Percentiles rank a stretch among this genome's conserved stretches.
phyloP scores from a whole-genome alignment of 257 asterid species.

The Solanum pinnatisectum region DNA sequence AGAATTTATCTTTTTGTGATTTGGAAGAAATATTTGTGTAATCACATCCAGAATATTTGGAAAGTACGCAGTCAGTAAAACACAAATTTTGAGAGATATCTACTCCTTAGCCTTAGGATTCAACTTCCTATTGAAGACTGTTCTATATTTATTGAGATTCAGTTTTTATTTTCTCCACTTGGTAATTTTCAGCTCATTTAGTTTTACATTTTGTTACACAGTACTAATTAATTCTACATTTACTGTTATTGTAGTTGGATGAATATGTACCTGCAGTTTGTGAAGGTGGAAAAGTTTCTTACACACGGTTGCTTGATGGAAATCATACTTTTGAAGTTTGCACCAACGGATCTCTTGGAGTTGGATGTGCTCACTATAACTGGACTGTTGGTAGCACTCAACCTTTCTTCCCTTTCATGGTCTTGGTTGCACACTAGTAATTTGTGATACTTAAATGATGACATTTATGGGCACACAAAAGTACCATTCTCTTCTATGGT shows the following conservation, averaged over 20 bases:
- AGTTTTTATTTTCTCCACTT: neutral
- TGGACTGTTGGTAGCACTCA: constrained; percentile 68
- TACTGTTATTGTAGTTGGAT: constrained; percentile 57
- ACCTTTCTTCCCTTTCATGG: constrained; percentile 1
- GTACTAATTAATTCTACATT: neutral
- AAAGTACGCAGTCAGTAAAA: neutral
- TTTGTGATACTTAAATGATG: neutral
- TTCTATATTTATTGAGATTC: neutral
- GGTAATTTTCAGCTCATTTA: neutral
- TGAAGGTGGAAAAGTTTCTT: constrained; percentile 35
- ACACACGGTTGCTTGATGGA: constrained; percentile 49
- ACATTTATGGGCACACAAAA: neutral
- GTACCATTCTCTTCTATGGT: neutral
- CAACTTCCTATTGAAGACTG: neutral
- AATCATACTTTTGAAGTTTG: constrained; percentile 72
- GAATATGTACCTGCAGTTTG: constrained; percentile 40
- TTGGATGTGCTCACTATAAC: constrained; percentile 52
- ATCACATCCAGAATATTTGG: neutral
- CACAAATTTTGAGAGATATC: neutral
- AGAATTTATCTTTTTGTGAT: neutral
- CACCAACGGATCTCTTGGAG: constrained; percentile 38
- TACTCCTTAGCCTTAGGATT: neutral
- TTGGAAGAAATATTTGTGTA: neutral
- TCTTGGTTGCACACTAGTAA: neutral
- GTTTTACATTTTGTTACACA: neutral